phyloP scores from a whole-genome alignment of 2,329 filamentous ascomycete species.

The Fusarium sp. region DNA sequence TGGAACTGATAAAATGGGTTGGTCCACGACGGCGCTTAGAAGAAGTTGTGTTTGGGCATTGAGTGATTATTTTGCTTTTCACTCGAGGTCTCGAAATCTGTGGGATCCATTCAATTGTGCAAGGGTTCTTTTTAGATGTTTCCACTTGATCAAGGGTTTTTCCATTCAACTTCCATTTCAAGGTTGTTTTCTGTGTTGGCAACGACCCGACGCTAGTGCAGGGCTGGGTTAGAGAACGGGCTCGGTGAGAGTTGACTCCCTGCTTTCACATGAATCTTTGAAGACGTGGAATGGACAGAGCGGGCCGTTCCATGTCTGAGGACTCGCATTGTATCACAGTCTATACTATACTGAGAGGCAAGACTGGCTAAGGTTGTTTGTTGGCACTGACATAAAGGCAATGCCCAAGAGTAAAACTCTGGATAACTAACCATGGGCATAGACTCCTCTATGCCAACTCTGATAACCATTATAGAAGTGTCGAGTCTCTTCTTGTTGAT shows the following conservation, averaged over 20 bases:
- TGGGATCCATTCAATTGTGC: constrained; percentile 15
- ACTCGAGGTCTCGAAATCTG: neutral
- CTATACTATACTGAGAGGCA: neutral
- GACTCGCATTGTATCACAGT: constrained; percentile 6
- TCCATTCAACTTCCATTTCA: constrained; percentile 12
- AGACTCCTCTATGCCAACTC: neutral
- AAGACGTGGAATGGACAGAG: constrained; percentile 5
- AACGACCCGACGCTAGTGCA: constrained; percentile 19
- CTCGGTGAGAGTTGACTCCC: neutral
- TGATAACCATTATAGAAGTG: neutral
- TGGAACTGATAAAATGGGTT: constrained; percentile 19
- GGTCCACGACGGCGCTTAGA: constrained; percentile 36
- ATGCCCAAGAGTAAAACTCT: neutral
- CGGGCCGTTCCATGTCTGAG: constrained; percentile 35
- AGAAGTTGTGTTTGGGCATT: neutral
- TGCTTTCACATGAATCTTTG: constrained; percentile 15
- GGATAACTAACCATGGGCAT: neutral
- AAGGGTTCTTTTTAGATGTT: constrained; percentile 12
- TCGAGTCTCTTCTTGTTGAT: neutral
- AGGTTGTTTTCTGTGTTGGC: constrained; percentile 32
- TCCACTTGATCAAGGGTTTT: constrained; percentile 16
- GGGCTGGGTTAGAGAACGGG: constrained; percentile 5
- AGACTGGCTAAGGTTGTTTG: neutral
- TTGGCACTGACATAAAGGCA: neutral
- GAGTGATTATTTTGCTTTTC: neutral